These are phyloP conservation scores for Pseudogymnoascus sp. DNA, from an alignment of 2,329 filamentous ascomycete genomes.

Conservation along the genomic window DNA sequence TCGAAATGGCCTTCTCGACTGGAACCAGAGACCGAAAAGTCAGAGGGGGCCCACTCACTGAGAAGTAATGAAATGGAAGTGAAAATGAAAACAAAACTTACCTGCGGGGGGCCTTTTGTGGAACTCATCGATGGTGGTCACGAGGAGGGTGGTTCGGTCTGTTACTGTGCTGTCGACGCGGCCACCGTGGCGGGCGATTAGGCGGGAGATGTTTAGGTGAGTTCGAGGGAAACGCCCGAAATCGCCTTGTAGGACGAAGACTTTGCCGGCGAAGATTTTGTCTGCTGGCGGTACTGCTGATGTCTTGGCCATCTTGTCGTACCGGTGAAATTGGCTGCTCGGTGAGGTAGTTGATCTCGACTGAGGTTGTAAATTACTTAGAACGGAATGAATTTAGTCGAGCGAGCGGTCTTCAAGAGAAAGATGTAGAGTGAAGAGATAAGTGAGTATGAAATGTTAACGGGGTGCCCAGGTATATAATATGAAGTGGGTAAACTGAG, in stretches of 20 bases:
- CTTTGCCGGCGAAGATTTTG: slow-evolving; percentile 45
- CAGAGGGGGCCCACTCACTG: background rate
- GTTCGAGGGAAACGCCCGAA: slow-evolving; percentile 41
- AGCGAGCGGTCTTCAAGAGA: background rate
- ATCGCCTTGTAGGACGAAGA: slow-evolving; percentile 53
- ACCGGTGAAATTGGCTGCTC: background rate
- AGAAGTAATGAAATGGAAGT: background rate
- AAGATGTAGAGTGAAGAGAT: background rate
- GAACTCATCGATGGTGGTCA: slow-evolving; percentile 60
- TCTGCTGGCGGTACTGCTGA: slow-evolving; percentile 15
- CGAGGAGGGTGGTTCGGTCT: slow-evolving; percentile 62
- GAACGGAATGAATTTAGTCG: background rate
- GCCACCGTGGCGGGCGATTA: slow-evolving; percentile 60
- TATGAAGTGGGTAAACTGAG: background rate
- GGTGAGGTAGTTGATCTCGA: background rate
- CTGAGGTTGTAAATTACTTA: background rate
- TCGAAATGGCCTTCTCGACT: slow-evolving; percentile 2
- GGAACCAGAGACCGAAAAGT: background rate
- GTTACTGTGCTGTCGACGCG: slow-evolving; percentile 46
- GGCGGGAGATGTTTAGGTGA: slow-evolving; percentile 54
- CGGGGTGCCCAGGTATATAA: background rate
- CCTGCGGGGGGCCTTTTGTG: slow-evolving; percentile 30
- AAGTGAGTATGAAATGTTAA: background rate
- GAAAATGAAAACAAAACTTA: slow-evolving; percentile 15
- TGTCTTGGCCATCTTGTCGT: slow-evolving; percentile 20